Conservation (phyloP, 805 yeast species). For the Wickerhamiella allomyrinae region DNA sequence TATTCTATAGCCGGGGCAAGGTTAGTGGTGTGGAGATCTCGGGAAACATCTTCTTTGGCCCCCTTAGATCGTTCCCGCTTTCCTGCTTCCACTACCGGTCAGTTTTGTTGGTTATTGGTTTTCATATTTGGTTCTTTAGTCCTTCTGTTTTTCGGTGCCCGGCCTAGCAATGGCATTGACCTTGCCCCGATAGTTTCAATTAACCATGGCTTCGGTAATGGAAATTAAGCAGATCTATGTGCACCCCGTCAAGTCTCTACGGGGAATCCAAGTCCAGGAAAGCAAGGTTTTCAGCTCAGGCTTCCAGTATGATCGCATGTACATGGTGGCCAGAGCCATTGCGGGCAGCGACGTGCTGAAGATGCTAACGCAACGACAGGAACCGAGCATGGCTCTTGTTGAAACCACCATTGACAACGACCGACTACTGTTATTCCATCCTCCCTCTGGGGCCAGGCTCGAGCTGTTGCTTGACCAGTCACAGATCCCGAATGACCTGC, state of each 20-base stretch:
- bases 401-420: conserved; percentile 12
- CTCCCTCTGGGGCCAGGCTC: conserved; percentile 5
- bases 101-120: too few species aligned
- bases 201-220: too few species aligned
- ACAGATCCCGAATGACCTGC: conserved; percentile 7
- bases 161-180: too few species aligned
- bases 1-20: too few species aligned
- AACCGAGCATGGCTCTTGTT: conserved; percentile 19
- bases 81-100: too few species aligned
- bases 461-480: conserved; percentile 11
- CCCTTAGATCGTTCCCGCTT: too few species aligned
- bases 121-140: too few species aligned
- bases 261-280: conserved; percentile 19
- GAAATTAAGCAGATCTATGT: conserved; percentile 12
- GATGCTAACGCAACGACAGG: conserved; percentile 22
- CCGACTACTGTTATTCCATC: conserved; percentile 13
- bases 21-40: too few species aligned
- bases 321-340: conserved; percentile 18
- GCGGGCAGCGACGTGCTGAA: conserved; percentile 7
- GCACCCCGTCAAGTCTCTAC: conserved; percentile 25
- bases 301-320: conserved; percentile 22
- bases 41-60: too few species aligned
- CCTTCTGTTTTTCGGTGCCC: too few species aligned
- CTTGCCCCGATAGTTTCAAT: too few species aligned
- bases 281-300: conserved; percentile 21